These are phyloP conservation scores for Croton laevigatus DNA, from an alignment of 441 rosid species.

Conservation along the genomic window DNA sequence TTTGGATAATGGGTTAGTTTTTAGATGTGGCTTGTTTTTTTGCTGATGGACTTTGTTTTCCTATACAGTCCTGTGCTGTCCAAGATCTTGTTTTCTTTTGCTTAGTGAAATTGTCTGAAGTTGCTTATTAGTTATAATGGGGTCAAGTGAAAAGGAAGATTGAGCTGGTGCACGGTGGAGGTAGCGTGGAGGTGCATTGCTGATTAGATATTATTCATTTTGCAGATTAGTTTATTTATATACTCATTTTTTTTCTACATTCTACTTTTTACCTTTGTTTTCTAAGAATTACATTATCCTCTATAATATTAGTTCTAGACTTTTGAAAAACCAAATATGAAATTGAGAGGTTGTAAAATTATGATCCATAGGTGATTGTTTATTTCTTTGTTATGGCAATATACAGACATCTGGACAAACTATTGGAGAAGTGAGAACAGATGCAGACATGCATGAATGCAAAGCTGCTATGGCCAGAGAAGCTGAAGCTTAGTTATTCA, in stretches of 20 bases:
- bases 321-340: conserved; percentile 1
- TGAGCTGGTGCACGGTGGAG: conserved; percentile 93
- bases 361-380: conserved; percentile 7
- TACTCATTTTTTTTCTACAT: not conserved
- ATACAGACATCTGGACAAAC: conserved; percentile 84
- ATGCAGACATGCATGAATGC: conserved; percentile 91
- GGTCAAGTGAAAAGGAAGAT: conserved; percentile 78
- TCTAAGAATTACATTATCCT: not conserved
- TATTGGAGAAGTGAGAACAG: conserved; percentile 81
- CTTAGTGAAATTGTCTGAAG: conserved; percentile 7
- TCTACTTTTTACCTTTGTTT: not conserved
- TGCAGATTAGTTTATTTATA: not conserved
- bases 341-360: conserved; percentile 1
- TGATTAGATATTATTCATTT: no score
- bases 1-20: not conserved
- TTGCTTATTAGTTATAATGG: conserved; percentile 8
- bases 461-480: conserved; percentile 95
- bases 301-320: not conserved
- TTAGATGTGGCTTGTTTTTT: conserved; percentile 18
- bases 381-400: conserved; percentile 5
- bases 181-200: conserved; percentile 81
- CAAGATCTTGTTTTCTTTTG: not conserved
- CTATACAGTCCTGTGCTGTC: conserved; percentile 13
- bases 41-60: conserved; percentile 6
- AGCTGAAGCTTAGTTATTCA: no score